Conservation (phyloP, 441 rosid genomes). For the Raphanus hybrid region DNA sequence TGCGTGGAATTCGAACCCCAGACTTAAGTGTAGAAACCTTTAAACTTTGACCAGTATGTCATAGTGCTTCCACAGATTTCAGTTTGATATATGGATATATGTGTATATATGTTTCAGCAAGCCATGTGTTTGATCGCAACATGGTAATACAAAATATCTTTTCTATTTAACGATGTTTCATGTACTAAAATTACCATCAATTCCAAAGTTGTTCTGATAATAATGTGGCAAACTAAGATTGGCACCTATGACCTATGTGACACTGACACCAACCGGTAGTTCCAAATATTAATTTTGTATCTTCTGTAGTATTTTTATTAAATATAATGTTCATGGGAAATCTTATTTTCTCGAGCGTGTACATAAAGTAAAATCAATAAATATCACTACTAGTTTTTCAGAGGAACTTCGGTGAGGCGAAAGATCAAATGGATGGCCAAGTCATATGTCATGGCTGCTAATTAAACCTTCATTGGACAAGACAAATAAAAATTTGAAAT, state of each 20-base stretch:
- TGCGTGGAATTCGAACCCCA: no score
- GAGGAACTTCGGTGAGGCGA: background rate
- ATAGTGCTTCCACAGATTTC: background rate
- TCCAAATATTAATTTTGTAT: background rate
- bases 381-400: background rate
- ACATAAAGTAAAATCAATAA: background rate
- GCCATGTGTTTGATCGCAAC: background rate
- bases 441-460: constrained; percentile 2
- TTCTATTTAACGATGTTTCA: background rate
- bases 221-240: background rate
- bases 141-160: background rate
- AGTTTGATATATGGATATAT: background rate
- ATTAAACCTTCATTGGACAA: background rate
- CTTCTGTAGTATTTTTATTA: background rate
- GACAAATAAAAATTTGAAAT: background rate
- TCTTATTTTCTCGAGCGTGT: background rate
- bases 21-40: no score
- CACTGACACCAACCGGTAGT: background rate
- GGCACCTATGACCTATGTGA: background rate
- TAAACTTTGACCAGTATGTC: no score
- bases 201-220: background rate
- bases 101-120: background rate
- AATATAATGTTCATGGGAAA: constrained; percentile 6
- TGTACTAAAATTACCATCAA: background rate
- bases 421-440: constrained; percentile 30